Percentiles rank a stretch among this genome's conserved stretches.
phyloP scores from a whole-genome alignment of 2,329 filamentous ascomycete species.

The Rhytidhysteron rufulum region DNA sequence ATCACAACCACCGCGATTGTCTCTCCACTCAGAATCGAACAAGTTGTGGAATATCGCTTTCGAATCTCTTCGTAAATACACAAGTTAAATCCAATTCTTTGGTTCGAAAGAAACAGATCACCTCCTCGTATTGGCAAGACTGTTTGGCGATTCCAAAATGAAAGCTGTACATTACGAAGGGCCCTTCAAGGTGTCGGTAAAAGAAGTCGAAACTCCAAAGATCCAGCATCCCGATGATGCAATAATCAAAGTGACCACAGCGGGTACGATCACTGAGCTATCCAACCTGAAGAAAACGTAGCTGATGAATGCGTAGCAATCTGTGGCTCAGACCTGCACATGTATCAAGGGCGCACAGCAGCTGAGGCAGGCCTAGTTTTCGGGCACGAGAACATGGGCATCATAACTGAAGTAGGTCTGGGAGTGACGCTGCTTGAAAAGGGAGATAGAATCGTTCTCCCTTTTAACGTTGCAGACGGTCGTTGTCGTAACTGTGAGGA shows the following conservation, averaged over 20 bases:
- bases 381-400: conserved; percentile 60
- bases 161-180: conserved; percentile 62
- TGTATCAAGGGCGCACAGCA: conserved; percentile 64
- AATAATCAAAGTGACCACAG: conserved; percentile 63
- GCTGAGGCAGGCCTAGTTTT: conserved; percentile 61
- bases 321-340: conserved; percentile 52
- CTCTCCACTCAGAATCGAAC: too few species aligned
- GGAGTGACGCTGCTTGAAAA: conserved; percentile 60
- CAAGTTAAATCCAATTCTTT: conserved; percentile 9
- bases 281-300: background rate
- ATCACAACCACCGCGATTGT: conserved; percentile 6
- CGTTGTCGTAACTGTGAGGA: conserved; percentile 63
- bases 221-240: conserved; percentile 63
- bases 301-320: conserved; percentile 38
- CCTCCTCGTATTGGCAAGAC: conserved; percentile 4
- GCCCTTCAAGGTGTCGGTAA: conserved; percentile 59
- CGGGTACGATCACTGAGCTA: conserved; percentile 38
- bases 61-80: too few species aligned
- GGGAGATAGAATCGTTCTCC: conserved; percentile 61
- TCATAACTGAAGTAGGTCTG: conserved; percentile 52
- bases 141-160: conserved; percentile 42
- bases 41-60: too few species aligned
- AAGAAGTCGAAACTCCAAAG: conserved; percentile 56
- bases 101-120: conserved; percentile 5
- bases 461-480: conserved; percentile 63